Conservation (phyloP, 169 alveolate species). For the Plasmodium malariae region DNA sequence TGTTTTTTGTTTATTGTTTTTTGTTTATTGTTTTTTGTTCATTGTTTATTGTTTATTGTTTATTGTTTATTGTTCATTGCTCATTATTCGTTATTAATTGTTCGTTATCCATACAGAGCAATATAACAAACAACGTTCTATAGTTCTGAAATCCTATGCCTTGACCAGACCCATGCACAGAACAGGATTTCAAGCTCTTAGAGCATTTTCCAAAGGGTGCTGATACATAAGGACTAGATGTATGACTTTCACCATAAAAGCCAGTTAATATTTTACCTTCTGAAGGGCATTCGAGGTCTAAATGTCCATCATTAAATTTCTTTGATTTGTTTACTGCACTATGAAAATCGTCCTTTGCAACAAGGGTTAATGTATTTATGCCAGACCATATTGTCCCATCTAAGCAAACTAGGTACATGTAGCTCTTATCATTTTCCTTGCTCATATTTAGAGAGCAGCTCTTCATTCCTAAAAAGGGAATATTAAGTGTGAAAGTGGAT, state of each 20-base stretch:
- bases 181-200: conserved; percentile 52
- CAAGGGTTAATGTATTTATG: conserved; percentile 13
- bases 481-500: neutral
- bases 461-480: conserved; percentile 29
- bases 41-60: no score
- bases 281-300: conserved; percentile 35
- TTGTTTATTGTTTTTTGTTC: no score
- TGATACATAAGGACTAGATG: conserved; percentile 62
- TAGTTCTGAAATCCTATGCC: conserved; percentile 36
- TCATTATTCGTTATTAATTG: no score
- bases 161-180: conserved; percentile 69
- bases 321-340: conserved; percentile 26
- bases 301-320: conserved; percentile 61
- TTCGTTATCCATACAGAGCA: conserved; percentile 42
- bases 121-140: conserved; percentile 22
- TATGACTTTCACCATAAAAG: conserved; percentile 45
- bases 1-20: no score
- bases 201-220: conserved; percentile 58
- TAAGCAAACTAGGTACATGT: conserved; percentile 43
- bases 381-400: conserved; percentile 75
- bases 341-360: conserved; percentile 50
- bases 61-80: no score
- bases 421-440: conserved; percentile 22
- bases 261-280: conserved; percentile 58
- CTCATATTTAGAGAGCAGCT: conserved; percentile 69